Base-by-base conservation (phyloP, 2,329 filamentous ascomycete species). In the Pseudogymnoascus sp. region DNA sequence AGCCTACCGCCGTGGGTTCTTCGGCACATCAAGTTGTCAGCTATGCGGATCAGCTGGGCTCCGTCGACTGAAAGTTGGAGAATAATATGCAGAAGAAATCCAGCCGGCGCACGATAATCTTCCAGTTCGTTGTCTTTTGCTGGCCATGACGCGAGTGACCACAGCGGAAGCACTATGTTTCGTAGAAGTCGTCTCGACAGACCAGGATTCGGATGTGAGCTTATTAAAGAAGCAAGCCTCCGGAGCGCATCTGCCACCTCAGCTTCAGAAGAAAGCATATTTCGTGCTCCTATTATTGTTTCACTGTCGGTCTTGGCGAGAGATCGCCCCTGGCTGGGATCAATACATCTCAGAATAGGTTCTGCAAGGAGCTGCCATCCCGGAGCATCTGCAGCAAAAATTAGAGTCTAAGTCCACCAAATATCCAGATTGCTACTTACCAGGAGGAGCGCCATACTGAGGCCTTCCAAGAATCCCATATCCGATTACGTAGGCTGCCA, bases 401-500 rank as follows among this genome's bases (percentile, higher is more conserved):
- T 65, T 63, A 68, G 59, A 19, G 53, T 46, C n/a, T 7, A 33
- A 11, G 2, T 22, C 28, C 16, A 14, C 28, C 16, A 56, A 31
- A 22, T 14, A 56, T 35, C 22, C n/a, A 4, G 38, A 70, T 66
- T 16, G 31, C 11, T 69, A 65, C 66, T 67, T 77, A 75, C 85
- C 86, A 59, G 86, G 50, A 5, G 50, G 87, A 6, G 86, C 85
- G 10, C 88, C 88, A 60, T 80, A 84, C 26, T 82, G 78, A 68
- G 81, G 87, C 64, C 82, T 84, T 2, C 86, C 87, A 7, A 91
- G 72, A 16, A 91, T 84, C 0, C 88, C 87, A 69, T 84, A 88
- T 1, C 84, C 84, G 66, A 88, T 85, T 16, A 88, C 80, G 67
- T 86, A 86, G 0, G 84, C 79, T 10, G 84, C 83, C 10, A 81